phyloP scores from a whole-genome alignment of 768 basidiomycete species.

The Leccinum boreale region DNA sequence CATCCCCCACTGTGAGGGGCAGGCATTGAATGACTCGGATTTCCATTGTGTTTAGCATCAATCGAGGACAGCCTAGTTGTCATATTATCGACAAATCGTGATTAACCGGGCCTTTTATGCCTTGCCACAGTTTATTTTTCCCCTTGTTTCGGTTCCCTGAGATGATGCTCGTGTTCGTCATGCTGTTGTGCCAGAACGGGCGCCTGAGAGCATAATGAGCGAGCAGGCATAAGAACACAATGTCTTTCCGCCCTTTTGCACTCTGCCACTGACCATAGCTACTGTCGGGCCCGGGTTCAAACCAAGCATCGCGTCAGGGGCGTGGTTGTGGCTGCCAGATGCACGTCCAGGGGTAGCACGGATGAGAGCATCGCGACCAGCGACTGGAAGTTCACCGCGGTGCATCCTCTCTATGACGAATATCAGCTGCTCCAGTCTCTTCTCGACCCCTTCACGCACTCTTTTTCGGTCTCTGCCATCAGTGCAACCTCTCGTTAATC shows the following conservation, averaged over 20 bases:
- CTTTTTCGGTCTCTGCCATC: conserved; percentile 68
- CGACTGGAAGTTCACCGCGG: conserved; percentile 65
- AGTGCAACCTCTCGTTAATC: conserved; percentile 65
- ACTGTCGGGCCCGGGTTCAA: conserved; percentile 75
- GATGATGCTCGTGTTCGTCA: conserved; percentile 72
- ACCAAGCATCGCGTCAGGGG: conserved; percentile 57
- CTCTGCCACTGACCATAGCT: conserved; percentile 67
- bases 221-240: conserved; percentile 35
- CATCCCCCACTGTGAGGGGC: neutral
- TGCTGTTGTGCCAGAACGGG: conserved; percentile 86
- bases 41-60: neutral
- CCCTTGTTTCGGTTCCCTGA: conserved; percentile 42
- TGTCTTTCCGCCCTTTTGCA: conserved; percentile 80
- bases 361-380: conserved; percentile 38
- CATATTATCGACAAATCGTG: too few relatives aligned
- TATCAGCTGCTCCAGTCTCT: conserved; percentile 67
- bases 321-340: conserved; percentile 37
- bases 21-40: neutral
- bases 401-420: conserved; percentile 69
- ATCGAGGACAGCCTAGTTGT: too few relatives aligned
- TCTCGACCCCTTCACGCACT: conserved; percentile 74
- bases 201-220: conserved; percentile 49
- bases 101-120: too few relatives aligned
- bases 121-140: too few relatives aligned
- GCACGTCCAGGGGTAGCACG: conserved; percentile 43